Conservation (phyloP, 2,329 filamentous ascomycete species). For the Beauveria scarabaeidicola region DNA sequence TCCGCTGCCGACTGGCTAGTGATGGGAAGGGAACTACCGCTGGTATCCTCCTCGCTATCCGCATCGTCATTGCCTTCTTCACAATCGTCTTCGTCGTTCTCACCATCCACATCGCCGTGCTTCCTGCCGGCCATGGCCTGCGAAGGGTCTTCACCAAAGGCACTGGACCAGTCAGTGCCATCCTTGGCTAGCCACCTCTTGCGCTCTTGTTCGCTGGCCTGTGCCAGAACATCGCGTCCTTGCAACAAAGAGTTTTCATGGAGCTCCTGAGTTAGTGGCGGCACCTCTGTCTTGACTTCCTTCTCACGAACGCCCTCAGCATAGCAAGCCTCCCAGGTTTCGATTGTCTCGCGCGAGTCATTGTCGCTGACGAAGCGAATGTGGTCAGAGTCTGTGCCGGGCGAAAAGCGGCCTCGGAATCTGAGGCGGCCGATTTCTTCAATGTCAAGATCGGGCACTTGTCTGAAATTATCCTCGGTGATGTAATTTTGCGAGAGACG, state of each 20-base stretch:
- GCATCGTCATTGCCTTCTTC: slow-evolving; percentile 28
- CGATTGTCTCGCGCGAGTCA: slow-evolving; percentile 83
- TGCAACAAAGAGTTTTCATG: slow-evolving; percentile 76
- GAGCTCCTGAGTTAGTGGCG: slow-evolving; percentile 61
- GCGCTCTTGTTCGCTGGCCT: slow-evolving; percentile 63
- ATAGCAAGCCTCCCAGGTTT: slow-evolving; percentile 88
- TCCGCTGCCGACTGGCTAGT: slow-evolving; percentile 36
- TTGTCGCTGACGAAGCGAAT: slow-evolving; percentile 77
- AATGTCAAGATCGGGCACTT: slow-evolving; percentile 66
- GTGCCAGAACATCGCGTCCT: slow-evolving; percentile 71
- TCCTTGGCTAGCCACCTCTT: slow-evolving; percentile 69
- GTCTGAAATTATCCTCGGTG: slow-evolving; percentile 63
- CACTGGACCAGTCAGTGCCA: slow-evolving; percentile 78
- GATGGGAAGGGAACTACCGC: slow-evolving; percentile 50
- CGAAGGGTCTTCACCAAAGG: slow-evolving; percentile 71
- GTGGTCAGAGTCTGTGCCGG: slow-evolving; percentile 83
- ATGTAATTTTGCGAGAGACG: slow-evolving; percentile 89
- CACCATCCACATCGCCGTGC: slow-evolving; percentile 20
- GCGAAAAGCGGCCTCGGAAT: slow-evolving; percentile 77
- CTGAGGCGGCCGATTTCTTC: slow-evolving; percentile 72
- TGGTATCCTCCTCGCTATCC: slow-evolving; percentile 23
- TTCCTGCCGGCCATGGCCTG: slow-evolving; percentile 30
- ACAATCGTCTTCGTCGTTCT: slow-evolving; percentile 34
- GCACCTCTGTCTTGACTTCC: slow-evolving; percentile 64
- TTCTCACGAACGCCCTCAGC: slow-evolving; percentile 74